Percentiles rank a stretch among this genome's conserved stretches.
phyloP scores from a whole-genome alignment of 495 filamentous ascomycete species.

The Umbilicaria muhlenbergii region DNA sequence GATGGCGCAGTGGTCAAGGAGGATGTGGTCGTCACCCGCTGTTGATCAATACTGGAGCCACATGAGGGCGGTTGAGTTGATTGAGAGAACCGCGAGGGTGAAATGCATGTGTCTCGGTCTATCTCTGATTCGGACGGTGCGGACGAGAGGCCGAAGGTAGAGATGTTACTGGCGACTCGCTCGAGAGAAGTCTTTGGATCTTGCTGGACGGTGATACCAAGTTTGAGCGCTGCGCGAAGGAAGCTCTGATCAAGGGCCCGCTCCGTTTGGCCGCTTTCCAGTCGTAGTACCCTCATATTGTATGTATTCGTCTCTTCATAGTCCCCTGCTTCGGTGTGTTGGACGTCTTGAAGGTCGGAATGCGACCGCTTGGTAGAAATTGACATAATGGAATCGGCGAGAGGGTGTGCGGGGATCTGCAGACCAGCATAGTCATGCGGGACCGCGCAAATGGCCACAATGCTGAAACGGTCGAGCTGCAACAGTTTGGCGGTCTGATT shows the following conservation, averaged over 20 bases:
- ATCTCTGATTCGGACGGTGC: background rate
- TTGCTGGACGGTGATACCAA: conserved; percentile 13
- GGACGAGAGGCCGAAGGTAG: conserved; percentile 5
- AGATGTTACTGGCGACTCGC: conserved; percentile 7
- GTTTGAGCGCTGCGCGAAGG: conserved; percentile 7
- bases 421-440: no score
- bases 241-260: conserved; percentile 11
- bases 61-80: conserved; percentile 11
- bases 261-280: conserved; percentile 7
- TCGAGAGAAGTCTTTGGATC: conserved; percentile 11
- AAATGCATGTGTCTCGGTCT: background rate
- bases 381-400: background rate
- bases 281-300: conserved; percentile 13
- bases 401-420: no score
- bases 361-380: conserved; percentile 2
- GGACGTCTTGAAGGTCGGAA: background rate
- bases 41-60: conserved; percentile 11
- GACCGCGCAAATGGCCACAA: no score
- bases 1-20: conserved; percentile 10
- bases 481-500: no score
- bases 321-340: background rate
- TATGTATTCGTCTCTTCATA: conserved; percentile 8
- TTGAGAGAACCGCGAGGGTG: conserved; percentile 4
- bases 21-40: conserved; percentile 7
- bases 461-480: no score